phyloP scores from a whole-genome alignment of 1,284 basidiomycete species.

The Puccinia sorghi region DNA sequence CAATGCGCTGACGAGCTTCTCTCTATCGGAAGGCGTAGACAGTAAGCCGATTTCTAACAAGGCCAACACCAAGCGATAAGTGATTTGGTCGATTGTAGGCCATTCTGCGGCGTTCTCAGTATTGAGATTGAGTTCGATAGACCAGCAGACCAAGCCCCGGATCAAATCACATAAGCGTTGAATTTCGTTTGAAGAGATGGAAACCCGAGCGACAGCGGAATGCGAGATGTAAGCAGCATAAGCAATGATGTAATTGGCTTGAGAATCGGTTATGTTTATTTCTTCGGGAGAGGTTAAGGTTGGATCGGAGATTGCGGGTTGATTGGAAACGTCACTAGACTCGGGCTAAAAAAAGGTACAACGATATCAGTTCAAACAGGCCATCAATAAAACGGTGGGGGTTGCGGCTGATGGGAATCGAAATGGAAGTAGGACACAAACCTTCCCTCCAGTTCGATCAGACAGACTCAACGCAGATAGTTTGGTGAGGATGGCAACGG shows the following conservation, averaged over 20 bases:
- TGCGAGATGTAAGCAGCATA: slow-evolving; percentile 46
- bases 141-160: slow-evolving; percentile 16
- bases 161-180: slow-evolving; percentile 31
- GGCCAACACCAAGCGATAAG: slow-evolving; percentile 37
- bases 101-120: slow-evolving; percentile 41
- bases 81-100: slow-evolving; percentile 45
- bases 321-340: background rate
- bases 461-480: slow-evolving; percentile 12
- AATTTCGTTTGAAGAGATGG: slow-evolving; percentile 12
- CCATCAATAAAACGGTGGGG: background rate
- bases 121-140: slow-evolving; percentile 28
- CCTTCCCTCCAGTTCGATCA: background rate
- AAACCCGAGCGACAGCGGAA: slow-evolving; percentile 27
- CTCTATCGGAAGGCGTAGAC: slow-evolving; percentile 4
- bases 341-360: background rate
- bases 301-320: background rate
- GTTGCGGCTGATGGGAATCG: background rate
- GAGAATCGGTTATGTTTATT: slow-evolving; percentile 32
- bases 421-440: slow-evolving; percentile 1
- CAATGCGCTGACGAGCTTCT: slow-evolving; percentile 26
- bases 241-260: slow-evolving; percentile 41
- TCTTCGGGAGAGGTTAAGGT: background rate
- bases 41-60: slow-evolving; percentile 30
- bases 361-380: slow-evolving; percentile 12
- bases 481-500: slow-evolving; percentile 37